Conservation (phyloP, 2,329 filamentous ascomycete species). For the Westerdykella sp. region DNA sequence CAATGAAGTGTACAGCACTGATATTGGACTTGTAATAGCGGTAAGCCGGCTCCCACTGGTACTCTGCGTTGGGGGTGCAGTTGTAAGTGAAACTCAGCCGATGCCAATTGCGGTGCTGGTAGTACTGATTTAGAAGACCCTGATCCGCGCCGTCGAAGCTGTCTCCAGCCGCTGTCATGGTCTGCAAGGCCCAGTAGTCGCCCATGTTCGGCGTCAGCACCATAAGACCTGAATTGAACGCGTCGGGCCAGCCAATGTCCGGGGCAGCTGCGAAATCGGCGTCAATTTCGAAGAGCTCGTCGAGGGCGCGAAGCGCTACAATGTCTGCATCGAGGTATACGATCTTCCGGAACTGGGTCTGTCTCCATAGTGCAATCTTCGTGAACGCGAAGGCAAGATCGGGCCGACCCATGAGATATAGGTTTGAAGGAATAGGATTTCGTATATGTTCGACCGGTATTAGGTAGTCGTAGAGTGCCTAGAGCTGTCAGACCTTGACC, state of each 20-base stretch:
- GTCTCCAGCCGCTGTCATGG: slow-evolving; percentile 77
- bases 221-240: slow-evolving; percentile 98
- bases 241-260: slow-evolving; percentile 95
- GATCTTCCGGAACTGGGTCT: slow-evolving; percentile 82
- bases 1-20: slow-evolving; percentile 91
- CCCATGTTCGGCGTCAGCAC: slow-evolving; percentile 78
- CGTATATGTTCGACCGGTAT: slow-evolving; percentile 75
- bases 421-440: slow-evolving; percentile 71
- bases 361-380: slow-evolving; percentile 91
- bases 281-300: slow-evolving; percentile 75
- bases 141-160: slow-evolving; percentile 98
- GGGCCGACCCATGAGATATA: slow-evolving; percentile 83
- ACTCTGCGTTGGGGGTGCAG: slow-evolving; percentile 91
- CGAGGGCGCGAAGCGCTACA: slow-evolving; percentile 81
- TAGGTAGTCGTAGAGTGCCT: slow-evolving; percentile 82
- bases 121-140: slow-evolving; percentile 92
- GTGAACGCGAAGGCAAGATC: slow-evolving; percentile 92
- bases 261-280: slow-evolving; percentile 66
- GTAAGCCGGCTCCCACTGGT: slow-evolving; percentile 95
- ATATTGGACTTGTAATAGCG: slow-evolving; percentile 87
- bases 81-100: slow-evolving; percentile 94
- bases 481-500: slow-evolving; percentile 1
- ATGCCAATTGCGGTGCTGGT: slow-evolving; percentile 68
- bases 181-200: slow-evolving; percentile 78
- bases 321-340: slow-evolving; percentile 94